phyloP scores from a whole-genome alignment of 1,284 basidiomycete species.

The Takashimella tepidaria region DNA sequence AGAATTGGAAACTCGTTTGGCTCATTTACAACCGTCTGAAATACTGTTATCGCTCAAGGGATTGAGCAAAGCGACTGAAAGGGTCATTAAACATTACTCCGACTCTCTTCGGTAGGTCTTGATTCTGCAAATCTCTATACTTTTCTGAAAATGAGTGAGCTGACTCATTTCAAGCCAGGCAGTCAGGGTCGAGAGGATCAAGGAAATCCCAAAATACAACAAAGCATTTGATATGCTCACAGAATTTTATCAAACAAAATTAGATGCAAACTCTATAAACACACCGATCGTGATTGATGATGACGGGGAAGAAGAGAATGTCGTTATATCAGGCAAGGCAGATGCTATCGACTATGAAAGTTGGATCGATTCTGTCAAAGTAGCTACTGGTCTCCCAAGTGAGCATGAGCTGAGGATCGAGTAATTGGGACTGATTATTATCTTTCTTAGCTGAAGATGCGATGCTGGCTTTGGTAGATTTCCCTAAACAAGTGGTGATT shows the following conservation, averaged over 20 bases:
- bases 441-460: slow-evolving; percentile 29
- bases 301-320: slow-evolving; percentile 16
- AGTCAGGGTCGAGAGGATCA: slow-evolving; percentile 61
- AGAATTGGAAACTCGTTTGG: slow-evolving; percentile 78
- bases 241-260: slow-evolving; percentile 57
- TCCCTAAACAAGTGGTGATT: slow-evolving; percentile 59
- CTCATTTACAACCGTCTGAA: slow-evolving; percentile 78
- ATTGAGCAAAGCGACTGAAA: slow-evolving; percentile 69
- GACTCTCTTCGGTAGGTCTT: slow-evolving; percentile 45
- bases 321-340: slow-evolving; percentile 1
- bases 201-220: slow-evolving; percentile 57
- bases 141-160: background rate
- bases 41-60: slow-evolving; percentile 61
- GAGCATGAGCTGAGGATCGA: slow-evolving; percentile 2
- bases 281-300: slow-evolving; percentile 25
- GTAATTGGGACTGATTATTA: background rate
- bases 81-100: slow-evolving; percentile 66
- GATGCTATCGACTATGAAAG: slow-evolving; percentile 4
- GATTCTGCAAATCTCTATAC: background rate
- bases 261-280: background rate
- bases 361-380: background rate
- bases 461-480: slow-evolving; percentile 56
- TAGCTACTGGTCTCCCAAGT: background rate
- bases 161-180: slow-evolving; percentile 30
- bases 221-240: slow-evolving; percentile 70